phyloP scores from a whole-genome alignment of 306 rosid genomes.

The Abrus precatorius region DNA sequence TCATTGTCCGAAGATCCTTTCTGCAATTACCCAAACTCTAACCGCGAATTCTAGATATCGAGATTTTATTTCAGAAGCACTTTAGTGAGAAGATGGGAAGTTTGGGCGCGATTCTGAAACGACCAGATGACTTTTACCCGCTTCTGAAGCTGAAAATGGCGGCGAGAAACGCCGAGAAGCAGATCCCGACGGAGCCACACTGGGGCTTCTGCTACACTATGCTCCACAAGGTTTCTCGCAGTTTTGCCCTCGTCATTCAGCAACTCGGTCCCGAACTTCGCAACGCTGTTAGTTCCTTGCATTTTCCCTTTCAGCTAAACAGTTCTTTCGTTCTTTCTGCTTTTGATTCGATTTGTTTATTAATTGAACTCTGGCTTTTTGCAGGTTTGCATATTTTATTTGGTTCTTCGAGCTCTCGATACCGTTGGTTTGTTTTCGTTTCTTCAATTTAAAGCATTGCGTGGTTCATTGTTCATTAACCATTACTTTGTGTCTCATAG shows the following conservation, averaged over 20 bases:
- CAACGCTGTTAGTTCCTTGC: conserved; percentile 74
- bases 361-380: conserved; percentile 22
- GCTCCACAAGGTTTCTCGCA: conserved; percentile 95
- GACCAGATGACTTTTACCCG: conserved; percentile 89
- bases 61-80: not conserved
- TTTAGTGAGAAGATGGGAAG: conserved; percentile 64
- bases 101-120: conserved; percentile 72
- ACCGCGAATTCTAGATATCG: not conserved
- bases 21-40: not conserved
- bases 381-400: conserved; percentile 95
- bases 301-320: not conserved
- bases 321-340: not conserved
- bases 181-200: conserved; percentile 92
- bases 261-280: conserved; percentile 88
- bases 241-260: conserved; percentile 93
- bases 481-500: conserved; percentile 4
- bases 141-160: conserved; percentile 87
- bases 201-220: conserved; percentile 89
- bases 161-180: conserved; percentile 81
- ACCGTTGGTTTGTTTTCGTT: conserved; percentile 83
- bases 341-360: not conserved
- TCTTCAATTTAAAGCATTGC: conserved; percentile 30
- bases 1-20: conserved; percentile 32
- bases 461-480: not conserved
- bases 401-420: conserved; percentile 95